These are phyloP conservation scores for Wickerhamomyces sydowiorum DNA, from an alignment of 805 yeast genomes.

Conservation along the genomic window DNA sequence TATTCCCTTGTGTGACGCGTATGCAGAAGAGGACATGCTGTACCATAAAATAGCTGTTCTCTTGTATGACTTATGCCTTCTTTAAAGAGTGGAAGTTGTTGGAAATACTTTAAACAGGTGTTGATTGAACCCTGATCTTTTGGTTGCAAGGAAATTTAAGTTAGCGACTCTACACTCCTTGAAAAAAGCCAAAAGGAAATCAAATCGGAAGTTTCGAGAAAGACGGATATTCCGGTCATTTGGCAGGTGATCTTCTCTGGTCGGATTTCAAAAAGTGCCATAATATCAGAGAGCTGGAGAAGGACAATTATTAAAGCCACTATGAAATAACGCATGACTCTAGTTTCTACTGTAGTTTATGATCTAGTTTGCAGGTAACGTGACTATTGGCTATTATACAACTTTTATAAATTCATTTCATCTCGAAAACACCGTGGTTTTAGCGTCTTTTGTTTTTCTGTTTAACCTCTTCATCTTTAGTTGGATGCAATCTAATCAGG, in stretches of 20 bases:
- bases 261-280: no score
- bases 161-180: not conserved
- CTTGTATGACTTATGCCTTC: no score
- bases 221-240: not conserved
- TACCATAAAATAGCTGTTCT: not conserved
- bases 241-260: no score
- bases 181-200: not conserved
- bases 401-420: not conserved
- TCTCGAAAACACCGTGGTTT: not conserved
- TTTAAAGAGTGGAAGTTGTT: no score
- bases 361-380: no score
- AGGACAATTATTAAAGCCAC: no score
- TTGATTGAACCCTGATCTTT: not conserved
- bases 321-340: no score
- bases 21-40: conserved; percentile 1
- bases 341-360: no score
- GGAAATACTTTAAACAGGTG: no score
- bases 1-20: no score
- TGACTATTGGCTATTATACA: no score
- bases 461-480: conserved; percentile 81
- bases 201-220: not conserved
- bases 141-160: not conserved
- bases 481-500: conserved; percentile 74
- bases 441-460: conserved; percentile 33
- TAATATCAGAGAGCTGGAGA: no score